Evolutionary conservation across 1,139 yeast species (phyloP), one percentile per base, ranked within the genome.

Genomic region (Torulaspora pretoriensis): DNA sequence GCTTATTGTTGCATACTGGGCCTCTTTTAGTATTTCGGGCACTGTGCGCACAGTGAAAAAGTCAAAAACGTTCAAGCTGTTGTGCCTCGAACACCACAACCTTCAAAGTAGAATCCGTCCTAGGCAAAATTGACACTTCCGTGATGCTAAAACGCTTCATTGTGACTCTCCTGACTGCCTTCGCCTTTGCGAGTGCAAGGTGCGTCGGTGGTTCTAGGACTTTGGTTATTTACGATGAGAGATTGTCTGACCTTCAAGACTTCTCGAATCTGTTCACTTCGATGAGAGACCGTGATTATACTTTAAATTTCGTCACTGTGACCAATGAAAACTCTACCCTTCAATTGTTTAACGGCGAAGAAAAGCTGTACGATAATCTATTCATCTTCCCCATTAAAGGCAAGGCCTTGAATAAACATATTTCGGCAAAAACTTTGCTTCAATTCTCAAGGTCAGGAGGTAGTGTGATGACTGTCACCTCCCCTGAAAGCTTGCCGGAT

Each of bases 361-460:
- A 63, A 34, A 71, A 74, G 50, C 50, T 63, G 9, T 80, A 71
- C 54, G 81, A 79, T 53, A 78, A 80, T 54, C 51, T 83, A 44
- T 58, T 83, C 28, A 50, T 83, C 22, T 69, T 80, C 40, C 87
- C 88, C 22, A 56, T 71, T 9, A 72, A 68, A 45, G 61, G 57
- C 53, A 72, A 67, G 55, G 60, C 56, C 34, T 59, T 80, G 12
- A 75, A 75, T 13, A 68, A 70, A 34, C 68, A 68, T 24, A 58
- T 78, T 39, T 61, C 71, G 3, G 69, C 74, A 4, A 60, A 67
- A 26, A 62, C 61, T 17, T 56, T 83, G 39, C 56, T 80, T 42
- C 71, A 77, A 34, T 87, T 80, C 58, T 72, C 82, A 57, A 64
- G 61, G 37, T 70, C 70, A 14, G 86, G 90, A 35, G 97, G 97